Conservation (phyloP, 441 rosid species). For the Arabidopsis hybrid region DNA sequence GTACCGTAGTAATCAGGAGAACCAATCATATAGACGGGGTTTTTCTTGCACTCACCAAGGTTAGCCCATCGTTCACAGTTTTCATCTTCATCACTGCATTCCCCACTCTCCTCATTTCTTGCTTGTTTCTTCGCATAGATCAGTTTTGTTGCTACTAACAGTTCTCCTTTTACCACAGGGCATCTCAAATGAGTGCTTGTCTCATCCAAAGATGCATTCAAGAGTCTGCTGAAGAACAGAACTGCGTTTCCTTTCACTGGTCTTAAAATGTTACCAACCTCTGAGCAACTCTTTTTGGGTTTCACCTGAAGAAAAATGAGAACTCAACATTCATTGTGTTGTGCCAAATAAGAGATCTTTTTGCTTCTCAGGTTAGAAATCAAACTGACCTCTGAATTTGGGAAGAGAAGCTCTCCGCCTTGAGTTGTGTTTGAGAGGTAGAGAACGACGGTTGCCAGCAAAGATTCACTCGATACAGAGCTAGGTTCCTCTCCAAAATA, state of each 20-base stretch:
- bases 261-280: conserved; percentile 50
- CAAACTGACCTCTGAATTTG: conserved; percentile 65
- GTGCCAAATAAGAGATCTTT: not conserved
- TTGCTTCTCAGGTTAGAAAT: conserved; percentile 5
- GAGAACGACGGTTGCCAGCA: conserved; percentile 72
- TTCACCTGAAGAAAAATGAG: conserved; percentile 49
- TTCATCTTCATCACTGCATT: conserved; percentile 85
- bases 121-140: conserved; percentile 54
- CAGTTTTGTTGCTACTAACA: conserved; percentile 75
- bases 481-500: conserved; percentile 61
- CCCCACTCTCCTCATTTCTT: conserved; percentile 39
- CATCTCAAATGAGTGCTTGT: conserved; percentile 80
- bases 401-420: conserved; percentile 86
- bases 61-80: conserved; percentile 82
- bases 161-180: conserved; percentile 73
- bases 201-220: conserved; percentile 63
- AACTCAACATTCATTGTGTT: not conserved
- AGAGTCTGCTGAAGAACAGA: conserved; percentile 71
- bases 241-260: conserved; percentile 84
- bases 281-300: conserved; percentile 53
- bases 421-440: conserved; percentile 73
- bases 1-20: conserved; percentile 92
- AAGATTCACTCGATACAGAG: conserved; percentile 45
- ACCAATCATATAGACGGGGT: conserved; percentile 90
- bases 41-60: conserved; percentile 81